Evolutionary conservation across 2,329 filamentous ascomycete species (phyloP), one percentile per base, ranked within the genome.

Genomic region (Penicillium sp.): DNA sequence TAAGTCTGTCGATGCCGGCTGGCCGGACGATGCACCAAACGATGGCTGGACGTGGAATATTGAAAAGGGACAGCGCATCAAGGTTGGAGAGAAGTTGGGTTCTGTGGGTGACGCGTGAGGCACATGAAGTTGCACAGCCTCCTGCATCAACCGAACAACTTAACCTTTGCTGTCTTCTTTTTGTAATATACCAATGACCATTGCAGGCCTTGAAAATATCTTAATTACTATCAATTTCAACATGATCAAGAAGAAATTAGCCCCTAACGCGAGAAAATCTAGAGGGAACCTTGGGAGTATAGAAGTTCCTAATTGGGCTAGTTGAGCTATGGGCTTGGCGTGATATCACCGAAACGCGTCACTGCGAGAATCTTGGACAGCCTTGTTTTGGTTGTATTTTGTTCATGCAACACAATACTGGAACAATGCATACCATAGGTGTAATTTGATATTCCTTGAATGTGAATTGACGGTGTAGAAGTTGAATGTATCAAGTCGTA

Each of bases 61-160:
- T 45, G 85, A 93, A 68, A 91, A 91, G 74, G 94, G 93, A 0
- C 89, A 93, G 77, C 89, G 81, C 65, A 85, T 99, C 57, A 92
- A 92, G 77, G 88, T 97, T 77, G 94, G 94, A 3, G 83, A 99
- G 77, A 86, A 88, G 7, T 72, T 99, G 55, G 94, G 93, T 1
- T 86, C 82, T 67, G 88, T 96, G 10, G 79, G 13, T 14, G 61
- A 59, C 24, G 54, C 42, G 13, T 57, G 34, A 59, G 29, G n/a
- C 24, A 39, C 22, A 16, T 39, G 31, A 39, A 34, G 40, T 53
- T 40, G 46, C 46, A 50, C 50, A 49, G 50, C 50, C 50, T 22
- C 16, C 24, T 52, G 44, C 50, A 39, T n/a, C 18, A 9, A 11
- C 36, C 36, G 11, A 14, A 10, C 34, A 13, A 36, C 34, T 36